Evolutionary conservation across 2,329 filamentous ascomycete species (phyloP), one percentile per base, ranked within the genome.

Genomic region (Xylariaceae sp.): DNA sequence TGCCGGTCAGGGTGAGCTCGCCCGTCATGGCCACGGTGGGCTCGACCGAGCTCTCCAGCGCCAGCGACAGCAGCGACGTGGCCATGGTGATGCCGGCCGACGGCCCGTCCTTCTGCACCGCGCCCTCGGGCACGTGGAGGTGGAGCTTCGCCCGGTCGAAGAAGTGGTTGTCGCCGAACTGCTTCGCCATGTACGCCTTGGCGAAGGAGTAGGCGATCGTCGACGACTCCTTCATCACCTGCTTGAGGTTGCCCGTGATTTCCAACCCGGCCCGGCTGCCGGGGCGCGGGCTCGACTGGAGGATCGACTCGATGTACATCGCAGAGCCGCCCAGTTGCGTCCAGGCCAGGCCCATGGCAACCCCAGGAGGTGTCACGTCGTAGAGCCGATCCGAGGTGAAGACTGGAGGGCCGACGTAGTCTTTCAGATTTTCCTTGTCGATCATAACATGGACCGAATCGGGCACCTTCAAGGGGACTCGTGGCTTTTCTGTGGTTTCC

Each of bases 71-170:
- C 50, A 98, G 63, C 38, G 84, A 88, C 5, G 88, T 94, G n/a
- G 92, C 83, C 92, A 98, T 98, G 5, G 92, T 98, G 53, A 98
- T 92, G 56, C 92, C 92, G 14, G 92, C 92, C 30, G 83, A 89
- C 4, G 85, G 85, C 0, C 83, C 92, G 56, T 98, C 92, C 64
- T 98, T 98, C 47, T 84, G 85, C 36, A 95, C 89, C 7, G 92
- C 92, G 5, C 92, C 92, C 58, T 98, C 92, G 0, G 92, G 92
- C 38, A 94, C 94, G 66, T 98, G 92, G 45, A 98, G 70, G 61
- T 98, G 92, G 56, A 98, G 76, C 63, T 83, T 87, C 8, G 90
- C 92, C 64, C 92, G 89, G 55, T 96, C 87, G 52, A 98, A 94
- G 70, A 96, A 98, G 57, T 80, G 77, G 61, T 98, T 98, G 38